Percentiles rank a stretch among this genome's conserved stretches.
Conservation (phyloP, 2,329 filamentous ascomycete genomes). For the Pseudogymnoascus sp. region DNA sequence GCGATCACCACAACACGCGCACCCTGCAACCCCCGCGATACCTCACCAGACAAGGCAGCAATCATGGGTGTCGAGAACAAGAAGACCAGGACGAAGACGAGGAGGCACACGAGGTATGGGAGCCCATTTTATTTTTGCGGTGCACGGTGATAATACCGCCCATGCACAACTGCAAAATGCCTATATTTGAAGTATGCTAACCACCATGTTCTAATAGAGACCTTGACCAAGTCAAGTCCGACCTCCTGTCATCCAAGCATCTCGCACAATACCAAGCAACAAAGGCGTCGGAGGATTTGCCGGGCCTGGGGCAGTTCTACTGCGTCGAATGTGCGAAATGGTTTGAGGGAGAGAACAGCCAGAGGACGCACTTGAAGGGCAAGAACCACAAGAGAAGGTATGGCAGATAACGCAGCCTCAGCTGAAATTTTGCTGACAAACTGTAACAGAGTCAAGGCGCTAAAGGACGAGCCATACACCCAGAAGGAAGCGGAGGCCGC, state of each 20-base stretch:
- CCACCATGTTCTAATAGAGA: conserved; percentile 51
- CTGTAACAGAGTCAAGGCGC: conserved; percentile 62
- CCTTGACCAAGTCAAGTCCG: conserved; percentile 83
- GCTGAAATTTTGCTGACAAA: neutral
- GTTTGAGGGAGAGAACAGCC: conserved; percentile 78
- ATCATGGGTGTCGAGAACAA: conserved; percentile 63
- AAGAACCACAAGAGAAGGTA: conserved; percentile 92
- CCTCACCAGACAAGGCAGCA: neutral
- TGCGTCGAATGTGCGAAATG: conserved; percentile 93
- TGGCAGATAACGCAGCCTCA: conserved; percentile 17
- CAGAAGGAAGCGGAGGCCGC: conserved; percentile 82
- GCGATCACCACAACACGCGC: neutral
- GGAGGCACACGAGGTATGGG: conserved; percentile 59
- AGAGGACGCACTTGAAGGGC: conserved; percentile 69
- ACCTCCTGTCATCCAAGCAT: conserved; percentile 72
- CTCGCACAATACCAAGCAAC: conserved; percentile 69
- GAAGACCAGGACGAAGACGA: conserved; percentile 64
- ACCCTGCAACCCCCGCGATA: neutral
- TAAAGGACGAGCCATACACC: conserved; percentile 78
- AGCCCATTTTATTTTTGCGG: conserved; percentile 6
- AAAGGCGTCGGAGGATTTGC: conserved; percentile 79
- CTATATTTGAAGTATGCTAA: neutral
- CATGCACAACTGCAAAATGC: neutral
- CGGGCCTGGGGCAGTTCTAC: conserved; percentile 77
- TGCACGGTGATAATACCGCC: neutral